Conservation (phyloP, 139 green algal genomes). For the Chlorella ohadii region DNA sequence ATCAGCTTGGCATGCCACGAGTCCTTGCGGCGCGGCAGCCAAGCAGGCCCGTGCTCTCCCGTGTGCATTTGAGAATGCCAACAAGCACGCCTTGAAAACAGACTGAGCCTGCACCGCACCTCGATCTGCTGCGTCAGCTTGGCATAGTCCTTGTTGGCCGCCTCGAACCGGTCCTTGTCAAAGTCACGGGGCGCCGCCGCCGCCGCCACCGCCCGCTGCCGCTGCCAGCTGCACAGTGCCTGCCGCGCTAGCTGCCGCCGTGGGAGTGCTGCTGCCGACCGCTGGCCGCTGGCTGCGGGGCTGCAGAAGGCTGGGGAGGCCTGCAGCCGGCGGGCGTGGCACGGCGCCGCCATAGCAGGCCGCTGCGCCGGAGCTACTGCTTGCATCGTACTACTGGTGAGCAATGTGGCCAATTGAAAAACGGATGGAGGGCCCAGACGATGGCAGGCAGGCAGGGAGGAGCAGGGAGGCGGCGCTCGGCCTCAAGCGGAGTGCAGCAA, state of each 20-base stretch:
- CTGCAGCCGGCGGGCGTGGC: background rate
- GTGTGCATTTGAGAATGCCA: too few species aligned
- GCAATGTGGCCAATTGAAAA: too few species aligned
- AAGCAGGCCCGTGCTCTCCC: too few species aligned
- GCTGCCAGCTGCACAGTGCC: background rate
- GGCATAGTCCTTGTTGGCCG: conserved; percentile 30
- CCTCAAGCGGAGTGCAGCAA: too few species aligned
- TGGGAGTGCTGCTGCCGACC: background rate
- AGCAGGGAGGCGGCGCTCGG: too few species aligned
- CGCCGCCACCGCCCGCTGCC: background rate
- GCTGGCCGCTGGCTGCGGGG: background rate
- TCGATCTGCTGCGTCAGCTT: conserved; percentile 37
- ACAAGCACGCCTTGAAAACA: too few species aligned
- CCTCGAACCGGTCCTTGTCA: conserved; percentile 19
- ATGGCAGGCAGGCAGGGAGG: too few species aligned
- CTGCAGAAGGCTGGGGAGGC: background rate
- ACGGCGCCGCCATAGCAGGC: background rate
- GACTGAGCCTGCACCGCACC: background rate
- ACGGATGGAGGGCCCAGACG: too few species aligned
- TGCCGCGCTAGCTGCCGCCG: conserved; percentile 1
- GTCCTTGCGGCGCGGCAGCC: too few species aligned
- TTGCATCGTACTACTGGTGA: background rate
- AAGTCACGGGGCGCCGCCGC: background rate
- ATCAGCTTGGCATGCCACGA: too few species aligned
- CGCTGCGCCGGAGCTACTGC: background rate